Evolutionary conservation across 345 rosid species (phyloP), one percentile per base, ranked within the genome.

Genomic region (Eutrema heterophyllum): DNA sequence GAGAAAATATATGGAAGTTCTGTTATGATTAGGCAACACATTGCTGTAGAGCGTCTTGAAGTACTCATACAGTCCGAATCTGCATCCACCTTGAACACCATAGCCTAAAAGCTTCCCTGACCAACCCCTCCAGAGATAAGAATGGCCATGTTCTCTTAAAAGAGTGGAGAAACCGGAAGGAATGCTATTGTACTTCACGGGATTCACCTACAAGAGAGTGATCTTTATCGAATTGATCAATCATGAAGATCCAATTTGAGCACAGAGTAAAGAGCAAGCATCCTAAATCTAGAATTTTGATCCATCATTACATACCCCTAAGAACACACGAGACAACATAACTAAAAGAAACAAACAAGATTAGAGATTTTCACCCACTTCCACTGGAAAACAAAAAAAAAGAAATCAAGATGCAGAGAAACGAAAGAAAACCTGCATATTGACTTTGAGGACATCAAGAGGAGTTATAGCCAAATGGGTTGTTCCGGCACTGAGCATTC

Each of bases 401-500:
- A 50, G 35, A 56, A 48, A 49, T 36, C 36, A 67, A 75, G 72
- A 57, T 38, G 9, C 36, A 72, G 70, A 45, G 58, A 38, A 36
- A 41, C 0, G 38, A 8, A 33, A 44, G 51, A 48, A 54, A 64
- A 86, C 91, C 94, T 86, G 91, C 91, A 88, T 86, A 69, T 84
- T 85, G 66, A 86, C 91, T 81, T 88, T 85, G 46, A 88, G 73
- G 53, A 89, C 89, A 79, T 87, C 89, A 44, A 87, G 88, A 79
- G 95, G 95, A 16, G 89, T 87, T 3, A 82, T 64, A 44, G 77
- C 88, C 7, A 85, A 78, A 79, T 85, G 91, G 16, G 88, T 79
- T 6, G 87, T 82, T 72, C 88, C 91, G 1, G 95, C 88, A 74
- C 91, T 87, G 61, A 89, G 77, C 84, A 87, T 86, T 60, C 91